Percentiles rank a stretch among this genome's conserved stretches.
phyloP scores from a whole-genome alignment of 768 basidiomycete species.

The Hortiboletus flavorubellus region DNA sequence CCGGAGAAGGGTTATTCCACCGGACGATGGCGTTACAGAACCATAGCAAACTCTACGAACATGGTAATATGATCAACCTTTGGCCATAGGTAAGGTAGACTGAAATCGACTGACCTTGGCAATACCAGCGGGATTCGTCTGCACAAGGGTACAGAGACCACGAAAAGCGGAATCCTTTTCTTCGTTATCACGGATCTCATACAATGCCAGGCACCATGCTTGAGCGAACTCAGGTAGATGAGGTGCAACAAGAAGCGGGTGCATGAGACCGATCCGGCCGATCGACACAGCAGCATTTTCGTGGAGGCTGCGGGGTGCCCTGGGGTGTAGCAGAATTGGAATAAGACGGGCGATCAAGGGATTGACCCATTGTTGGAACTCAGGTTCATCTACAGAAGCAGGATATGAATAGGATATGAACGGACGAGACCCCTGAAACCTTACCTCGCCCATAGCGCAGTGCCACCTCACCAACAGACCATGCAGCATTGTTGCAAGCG shows the following conservation, averaged over 20 bases:
- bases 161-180: slow-evolving; percentile 99
- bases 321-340: slow-evolving; percentile 88
- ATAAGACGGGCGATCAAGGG: slow-evolving; percentile 85
- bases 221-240: slow-evolving; percentile 88
- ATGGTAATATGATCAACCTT: slow-evolving; percentile 1
- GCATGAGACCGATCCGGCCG: slow-evolving; percentile 92
- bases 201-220: slow-evolving; percentile 95
- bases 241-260: slow-evolving; percentile 84
- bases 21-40: slow-evolving; percentile 98
- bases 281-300: slow-evolving; percentile 99
- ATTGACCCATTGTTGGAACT: slow-evolving; percentile 91
- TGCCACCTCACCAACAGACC: slow-evolving; percentile 99
- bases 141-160: slow-evolving; percentile 93
- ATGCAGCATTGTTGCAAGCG: slow-evolving; percentile 98
- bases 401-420: slow-evolving; percentile 2
- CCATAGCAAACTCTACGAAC: slow-evolving; percentile 79
- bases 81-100: neutral
- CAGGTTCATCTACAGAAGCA: slow-evolving; percentile 57
- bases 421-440: neutral
- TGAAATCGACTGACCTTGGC: slow-evolving; percentile 61
- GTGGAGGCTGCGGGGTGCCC: slow-evolving; percentile 89
- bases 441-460: slow-evolving; percentile 82
- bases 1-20: slow-evolving; percentile 89
- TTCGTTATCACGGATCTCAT: slow-evolving; percentile 98
- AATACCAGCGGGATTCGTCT: slow-evolving; percentile 91